Conservation (phyloP, 345 rosid genomes). For the Eutrema japonicum region DNA sequence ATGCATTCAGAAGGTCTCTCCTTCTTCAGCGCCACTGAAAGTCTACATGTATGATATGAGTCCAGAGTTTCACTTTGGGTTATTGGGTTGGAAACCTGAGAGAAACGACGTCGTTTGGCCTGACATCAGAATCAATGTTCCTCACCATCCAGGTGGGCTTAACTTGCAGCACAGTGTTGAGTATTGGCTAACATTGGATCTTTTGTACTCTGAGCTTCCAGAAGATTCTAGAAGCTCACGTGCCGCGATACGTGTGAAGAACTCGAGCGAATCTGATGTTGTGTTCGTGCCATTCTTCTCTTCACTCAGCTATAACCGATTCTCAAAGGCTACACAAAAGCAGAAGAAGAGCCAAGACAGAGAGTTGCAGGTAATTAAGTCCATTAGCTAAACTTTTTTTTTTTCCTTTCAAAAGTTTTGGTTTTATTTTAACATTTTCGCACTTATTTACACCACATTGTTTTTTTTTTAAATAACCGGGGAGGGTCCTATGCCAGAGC, state of each 20-base stretch:
- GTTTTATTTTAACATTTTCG: background rate
- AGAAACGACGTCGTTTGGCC: conserved; percentile 79
- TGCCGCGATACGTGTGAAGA: conserved; percentile 70
- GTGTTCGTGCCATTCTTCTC: conserved; percentile 91
- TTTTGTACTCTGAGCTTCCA: conserved; percentile 71
- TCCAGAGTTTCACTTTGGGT: conserved; percentile 85
- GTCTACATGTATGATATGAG: conserved; percentile 91
- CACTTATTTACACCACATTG: no score
- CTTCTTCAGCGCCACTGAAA: conserved; percentile 49
- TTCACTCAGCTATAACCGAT: conserved; percentile 77
- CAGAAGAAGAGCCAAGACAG: conserved; percentile 65
- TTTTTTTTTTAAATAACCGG: no score
- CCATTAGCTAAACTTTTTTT: background rate
- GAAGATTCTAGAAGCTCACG: conserved; percentile 49
- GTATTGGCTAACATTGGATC: conserved; percentile 92
- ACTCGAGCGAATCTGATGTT: conserved; percentile 85
- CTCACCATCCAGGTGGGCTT: conserved; percentile 84
- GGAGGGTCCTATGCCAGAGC: no score
- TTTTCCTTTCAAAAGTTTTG: background rate
- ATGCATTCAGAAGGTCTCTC: conserved; percentile 5
- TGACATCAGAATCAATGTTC: conserved; percentile 59
- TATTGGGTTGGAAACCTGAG: conserved; percentile 70
- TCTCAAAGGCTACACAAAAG: conserved; percentile 65
- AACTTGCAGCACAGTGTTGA: conserved; percentile 96
- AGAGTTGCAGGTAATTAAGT: conserved; percentile 41